These are phyloP conservation scores for Termitomyces sp. DNA, from an alignment of 768 basidiomycete genomes.

Conservation along the genomic window DNA sequence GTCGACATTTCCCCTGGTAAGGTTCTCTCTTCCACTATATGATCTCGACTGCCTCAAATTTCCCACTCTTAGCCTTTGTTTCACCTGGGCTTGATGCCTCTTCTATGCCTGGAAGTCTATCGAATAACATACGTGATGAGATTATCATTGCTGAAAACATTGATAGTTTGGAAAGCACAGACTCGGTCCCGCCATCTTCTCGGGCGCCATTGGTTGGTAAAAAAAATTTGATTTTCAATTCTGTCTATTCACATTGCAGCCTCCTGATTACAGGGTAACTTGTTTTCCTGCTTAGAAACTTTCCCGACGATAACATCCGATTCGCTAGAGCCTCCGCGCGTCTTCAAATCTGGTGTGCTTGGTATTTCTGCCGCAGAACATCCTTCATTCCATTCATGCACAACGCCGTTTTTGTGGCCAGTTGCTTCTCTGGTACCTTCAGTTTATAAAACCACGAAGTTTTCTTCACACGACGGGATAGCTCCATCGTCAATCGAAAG, in stretches of 20 bases:
- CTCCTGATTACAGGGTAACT: not conserved
- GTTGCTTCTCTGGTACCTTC: not conserved
- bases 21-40: not conserved
- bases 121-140: not conserved
- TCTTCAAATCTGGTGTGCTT: slow-evolving; percentile 9
- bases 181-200: not conserved
- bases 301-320: not conserved
- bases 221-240: not conserved
- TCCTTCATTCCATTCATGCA: not conserved
- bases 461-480: not conserved
- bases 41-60: not conserved
- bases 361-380: not conserved
- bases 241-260: not conserved
- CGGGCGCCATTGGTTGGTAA: not conserved
- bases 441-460: not conserved
- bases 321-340: not conserved
- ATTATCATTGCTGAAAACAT: slow-evolving; percentile 4
- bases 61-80: not conserved
- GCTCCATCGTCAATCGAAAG: not conserved
- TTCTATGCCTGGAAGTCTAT: not conserved
- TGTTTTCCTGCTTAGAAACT: not conserved
- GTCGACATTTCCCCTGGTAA: not conserved
- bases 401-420: not conserved
- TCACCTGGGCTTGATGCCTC: not conserved
- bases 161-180: not conserved